Conservation (phyloP, 2,329 filamentous ascomycete genomes). For the Phialemonium atrogriseum region DNA sequence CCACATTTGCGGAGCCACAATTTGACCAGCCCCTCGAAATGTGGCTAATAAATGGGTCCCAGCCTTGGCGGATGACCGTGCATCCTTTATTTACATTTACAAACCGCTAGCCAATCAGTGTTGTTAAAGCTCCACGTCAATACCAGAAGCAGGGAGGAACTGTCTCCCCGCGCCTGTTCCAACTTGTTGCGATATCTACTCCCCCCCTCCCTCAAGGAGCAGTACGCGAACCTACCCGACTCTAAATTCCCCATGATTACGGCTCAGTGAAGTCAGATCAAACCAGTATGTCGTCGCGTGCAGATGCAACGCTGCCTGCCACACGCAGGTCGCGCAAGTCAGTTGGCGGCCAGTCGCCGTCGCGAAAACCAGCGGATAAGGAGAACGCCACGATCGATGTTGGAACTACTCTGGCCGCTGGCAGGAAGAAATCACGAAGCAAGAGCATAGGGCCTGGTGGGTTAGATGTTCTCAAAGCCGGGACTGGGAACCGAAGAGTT, state of each 20-base stretch:
- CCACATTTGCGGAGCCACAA: conserved; percentile 1
- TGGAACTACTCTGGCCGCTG: conserved; percentile 41
- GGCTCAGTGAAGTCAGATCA: too few species aligned
- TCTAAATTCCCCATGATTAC: too few species aligned
- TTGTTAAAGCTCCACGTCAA: neutral
- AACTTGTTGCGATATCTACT: too few species aligned
- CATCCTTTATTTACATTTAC: conserved; percentile 3
- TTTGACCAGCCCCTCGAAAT: conserved; percentile 1
- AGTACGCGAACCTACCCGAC: neutral
- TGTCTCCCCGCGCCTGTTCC: conserved; percentile 2
- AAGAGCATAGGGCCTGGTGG: conserved; percentile 95
- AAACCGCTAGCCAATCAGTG: neutral
- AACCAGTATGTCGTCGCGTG: neutral
- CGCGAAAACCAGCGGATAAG: conserved; percentile 53
- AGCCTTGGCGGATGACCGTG: neutral
- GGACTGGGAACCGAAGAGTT: conserved; percentile 69
- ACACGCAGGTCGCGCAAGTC: conserved; percentile 60
- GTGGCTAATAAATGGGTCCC: too few species aligned
- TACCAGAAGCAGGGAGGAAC: too few species aligned
- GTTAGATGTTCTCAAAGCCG: conserved; percentile 70
- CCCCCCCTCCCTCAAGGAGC: neutral
- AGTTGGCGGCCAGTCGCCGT: conserved; percentile 51
- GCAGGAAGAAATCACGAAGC: conserved; percentile 69
- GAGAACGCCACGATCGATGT: conserved; percentile 70
- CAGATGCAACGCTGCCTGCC: conserved; percentile 43